A percentile compares a stretch with the other conserved stretches of the same genome.
phyloP scores from a whole-genome alignment of 2,329 filamentous ascomycete genomes.

The Metarhizium anisopliae region DNA sequence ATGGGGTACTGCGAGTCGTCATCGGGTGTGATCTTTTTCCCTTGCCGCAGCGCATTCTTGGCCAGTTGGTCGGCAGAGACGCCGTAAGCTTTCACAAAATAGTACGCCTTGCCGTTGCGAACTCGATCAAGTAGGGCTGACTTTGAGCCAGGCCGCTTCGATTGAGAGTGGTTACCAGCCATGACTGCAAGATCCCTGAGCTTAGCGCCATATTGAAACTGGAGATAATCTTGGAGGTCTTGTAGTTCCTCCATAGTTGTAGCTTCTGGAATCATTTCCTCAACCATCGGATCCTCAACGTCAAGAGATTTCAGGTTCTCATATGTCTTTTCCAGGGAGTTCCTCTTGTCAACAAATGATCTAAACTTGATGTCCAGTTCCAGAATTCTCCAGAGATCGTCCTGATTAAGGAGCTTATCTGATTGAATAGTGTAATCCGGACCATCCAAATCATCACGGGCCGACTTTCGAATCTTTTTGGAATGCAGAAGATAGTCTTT shows the following conservation, averaged over 20 bases:
- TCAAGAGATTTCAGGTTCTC: constrained; percentile 59
- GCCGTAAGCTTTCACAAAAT: constrained; percentile 80
- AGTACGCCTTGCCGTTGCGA: constrained; percentile 69
- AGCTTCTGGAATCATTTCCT: constrained; percentile 72
- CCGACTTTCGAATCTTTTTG: constrained; percentile 55
- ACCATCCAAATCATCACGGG: constrained; percentile 57
- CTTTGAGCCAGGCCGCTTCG: constrained; percentile 75
- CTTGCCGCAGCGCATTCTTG: constrained; percentile 71
- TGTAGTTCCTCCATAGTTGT: constrained; percentile 91
- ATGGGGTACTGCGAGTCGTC: constrained; percentile 73
- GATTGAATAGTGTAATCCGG: constrained; percentile 67
- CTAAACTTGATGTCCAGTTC: constrained; percentile 94
- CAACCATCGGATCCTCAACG: constrained; percentile 65
- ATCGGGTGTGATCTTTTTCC: constrained; percentile 73
- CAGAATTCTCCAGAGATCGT: constrained; percentile 89
- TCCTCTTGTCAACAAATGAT: constrained; percentile 85
- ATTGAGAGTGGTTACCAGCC: constrained; percentile 53
- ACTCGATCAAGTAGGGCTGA: constrained; percentile 77
- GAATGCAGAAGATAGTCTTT: constrained; percentile 96
- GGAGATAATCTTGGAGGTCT: constrained; percentile 90
- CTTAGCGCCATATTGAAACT: constrained; percentile 83
- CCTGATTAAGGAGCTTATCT: constrained; percentile 83
- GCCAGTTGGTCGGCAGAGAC: constrained; percentile 84
- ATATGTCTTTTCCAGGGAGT: constrained; percentile 70
- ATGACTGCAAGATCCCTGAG: constrained; percentile 69